Evolutionary conservation across 331 rosid genomes (phyloP).

Genomic region (Acacia concinna): DNA sequence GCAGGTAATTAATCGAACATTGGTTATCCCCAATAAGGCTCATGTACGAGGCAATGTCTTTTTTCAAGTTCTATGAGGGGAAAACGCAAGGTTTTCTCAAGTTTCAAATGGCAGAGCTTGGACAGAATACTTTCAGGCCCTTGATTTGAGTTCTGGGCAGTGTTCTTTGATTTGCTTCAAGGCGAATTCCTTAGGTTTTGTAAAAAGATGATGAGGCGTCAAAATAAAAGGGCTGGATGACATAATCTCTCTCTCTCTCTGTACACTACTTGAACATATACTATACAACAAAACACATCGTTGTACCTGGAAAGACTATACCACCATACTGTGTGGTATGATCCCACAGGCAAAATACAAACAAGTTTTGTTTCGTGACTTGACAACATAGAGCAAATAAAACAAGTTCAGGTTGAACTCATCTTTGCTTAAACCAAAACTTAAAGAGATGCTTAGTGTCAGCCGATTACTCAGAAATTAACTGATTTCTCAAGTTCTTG

Average conservation of each 20-base stretch:
- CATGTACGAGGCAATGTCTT: slow-evolving; percentile 18
- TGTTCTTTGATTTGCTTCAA: slow-evolving; percentile 8
- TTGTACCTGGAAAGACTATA: neutral
- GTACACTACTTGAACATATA: neutral
- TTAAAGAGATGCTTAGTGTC: no score
- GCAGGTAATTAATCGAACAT: slow-evolving; percentile 33
- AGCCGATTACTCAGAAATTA: neutral
- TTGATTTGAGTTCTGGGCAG: slow-evolving; percentile 15
- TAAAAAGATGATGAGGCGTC: slow-evolving; percentile 10
- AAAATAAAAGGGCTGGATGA: neutral
- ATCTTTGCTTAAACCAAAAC: no score
- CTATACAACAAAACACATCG: neutral
- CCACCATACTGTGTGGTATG: neutral
- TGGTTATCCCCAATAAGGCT: slow-evolving; percentile 19
- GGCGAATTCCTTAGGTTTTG: slow-evolving; percentile 1
- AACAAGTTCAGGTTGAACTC: no score
- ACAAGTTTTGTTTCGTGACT: neutral
- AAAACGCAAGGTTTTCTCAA: slow-evolving; percentile 9
- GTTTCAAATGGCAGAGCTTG: slow-evolving; percentile 7
- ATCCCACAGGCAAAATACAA: neutral
- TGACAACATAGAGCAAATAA: neutral
- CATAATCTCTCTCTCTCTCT: neutral
- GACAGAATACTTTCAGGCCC: slow-evolving; percentile 14
- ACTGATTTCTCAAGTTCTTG: neutral
- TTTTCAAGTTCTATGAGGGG: slow-evolving; percentile 3